These are phyloP conservation scores for Antrodiella citrinella DNA, from an alignment of 768 basidiomycete genomes.

Conservation along the genomic window DNA sequence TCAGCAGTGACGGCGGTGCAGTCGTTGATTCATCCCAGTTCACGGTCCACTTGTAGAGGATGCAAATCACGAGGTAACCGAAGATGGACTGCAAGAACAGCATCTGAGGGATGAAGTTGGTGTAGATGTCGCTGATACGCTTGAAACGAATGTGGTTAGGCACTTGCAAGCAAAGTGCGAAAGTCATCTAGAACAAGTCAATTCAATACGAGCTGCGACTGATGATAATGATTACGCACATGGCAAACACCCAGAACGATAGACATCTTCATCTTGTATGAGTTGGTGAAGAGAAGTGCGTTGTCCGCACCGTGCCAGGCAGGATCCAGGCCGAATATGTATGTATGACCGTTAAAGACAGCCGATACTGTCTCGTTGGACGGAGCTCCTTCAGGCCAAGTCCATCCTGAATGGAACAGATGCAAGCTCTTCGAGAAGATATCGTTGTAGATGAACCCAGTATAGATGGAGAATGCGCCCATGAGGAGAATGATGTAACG, in stretches of 20 bases:
- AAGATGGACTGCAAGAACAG: constrained; percentile 97
- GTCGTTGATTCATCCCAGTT: constrained; percentile 75
- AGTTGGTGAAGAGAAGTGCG: constrained; percentile 88
- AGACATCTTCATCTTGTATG: constrained; percentile 99
- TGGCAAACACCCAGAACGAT: constrained; percentile 94
- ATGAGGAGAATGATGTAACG: constrained; percentile 98
- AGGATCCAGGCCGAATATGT: constrained; percentile 92
- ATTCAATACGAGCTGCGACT: constrained; percentile 1
- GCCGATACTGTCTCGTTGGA: constrained; percentile 42
- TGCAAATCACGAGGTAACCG: constrained; percentile 89
- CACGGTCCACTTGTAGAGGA: constrained; percentile 94
- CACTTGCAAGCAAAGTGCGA: constrained; percentile 91
- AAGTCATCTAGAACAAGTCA: constrained; percentile 74
- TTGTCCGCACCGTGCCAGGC: constrained; percentile 94
- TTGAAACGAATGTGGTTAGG: constrained; percentile 95
- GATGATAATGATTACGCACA: constrained; percentile 46
- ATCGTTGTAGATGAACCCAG: constrained; percentile 98
- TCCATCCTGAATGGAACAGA: constrained; percentile 86
- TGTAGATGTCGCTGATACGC: constrained; percentile 76
- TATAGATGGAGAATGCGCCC: constrained; percentile 96
- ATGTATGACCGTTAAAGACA: constrained; percentile 56
- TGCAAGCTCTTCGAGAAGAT: constrained; percentile 91
- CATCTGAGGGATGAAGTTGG: constrained; percentile 96
- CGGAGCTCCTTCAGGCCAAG: constrained; percentile 41
- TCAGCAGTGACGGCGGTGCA: constrained; percentile 82